A percentile compares a stretch with the other conserved stretches of the same genome.
phyloP scores from a whole-genome alignment of 2,329 filamentous ascomycete genomes.

The Talaromyces sp. region DNA sequence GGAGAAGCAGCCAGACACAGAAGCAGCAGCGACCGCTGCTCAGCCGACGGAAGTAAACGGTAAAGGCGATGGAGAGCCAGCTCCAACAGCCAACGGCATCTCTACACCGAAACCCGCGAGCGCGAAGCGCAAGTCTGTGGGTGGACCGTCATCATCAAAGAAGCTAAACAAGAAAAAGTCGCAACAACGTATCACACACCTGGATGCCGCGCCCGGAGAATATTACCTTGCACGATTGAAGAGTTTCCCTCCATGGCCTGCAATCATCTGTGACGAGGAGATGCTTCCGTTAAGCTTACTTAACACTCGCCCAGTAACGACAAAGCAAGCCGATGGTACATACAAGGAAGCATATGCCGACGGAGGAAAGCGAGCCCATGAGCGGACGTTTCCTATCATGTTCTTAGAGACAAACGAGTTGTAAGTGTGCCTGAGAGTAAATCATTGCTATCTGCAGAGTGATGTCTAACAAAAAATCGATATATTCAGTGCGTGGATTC shows the following conservation, averaged over 20 bases:
- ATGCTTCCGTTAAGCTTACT: constrained; percentile 81
- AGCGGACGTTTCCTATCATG: constrained; percentile 91
- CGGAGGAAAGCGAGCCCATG: constrained; percentile 76
- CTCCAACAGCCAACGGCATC: constrained; percentile 39
- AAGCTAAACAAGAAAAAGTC: constrained; percentile 84
- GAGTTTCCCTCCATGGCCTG: constrained; percentile 91
- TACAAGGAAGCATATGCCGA: constrained; percentile 84
- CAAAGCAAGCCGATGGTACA: constrained; percentile 73
- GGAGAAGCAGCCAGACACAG: constrained; percentile 21
- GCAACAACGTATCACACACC: constrained; percentile 62
- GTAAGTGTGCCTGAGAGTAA: constrained; percentile 55
- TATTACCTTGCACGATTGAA: constrained; percentile 91
- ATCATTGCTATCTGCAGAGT: not conserved
- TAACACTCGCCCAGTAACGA: constrained; percentile 75
- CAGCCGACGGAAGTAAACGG: constrained; percentile 22
- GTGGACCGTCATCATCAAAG: constrained; percentile 60
- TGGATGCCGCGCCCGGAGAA: constrained; percentile 83
- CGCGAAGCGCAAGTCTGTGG: constrained; percentile 66
- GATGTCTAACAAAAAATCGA: not conserved
- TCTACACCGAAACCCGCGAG: constrained; percentile 45
- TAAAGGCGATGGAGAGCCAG: constrained; percentile 16
- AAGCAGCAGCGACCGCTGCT: constrained; percentile 25
- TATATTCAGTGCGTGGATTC: constrained; percentile 72
- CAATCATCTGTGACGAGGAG: constrained; percentile 86
- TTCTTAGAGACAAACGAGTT: constrained; percentile 94